Percentiles rank a stretch among this genome's conserved stretches.
Conservation (phyloP, 2,329 filamentous ascomycete species). For the Chaetomium globosum region DNA sequence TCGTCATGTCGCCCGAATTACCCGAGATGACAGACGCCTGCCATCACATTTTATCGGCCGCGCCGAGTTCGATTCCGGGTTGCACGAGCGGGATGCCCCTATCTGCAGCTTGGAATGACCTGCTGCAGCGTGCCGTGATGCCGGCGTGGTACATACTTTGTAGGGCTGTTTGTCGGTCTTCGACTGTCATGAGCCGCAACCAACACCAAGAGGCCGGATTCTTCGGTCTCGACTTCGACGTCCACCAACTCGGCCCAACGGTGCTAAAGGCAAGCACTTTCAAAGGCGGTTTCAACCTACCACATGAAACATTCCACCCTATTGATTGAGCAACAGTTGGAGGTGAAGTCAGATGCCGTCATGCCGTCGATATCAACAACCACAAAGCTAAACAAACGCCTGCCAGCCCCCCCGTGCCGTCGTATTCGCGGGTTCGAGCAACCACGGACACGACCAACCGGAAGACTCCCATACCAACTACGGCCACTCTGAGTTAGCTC, state of each 20-base stretch:
- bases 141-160: neutral
- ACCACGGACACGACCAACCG: constrained; percentile 2
- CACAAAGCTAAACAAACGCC: constrained; percentile 3
- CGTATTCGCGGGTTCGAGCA: neutral
- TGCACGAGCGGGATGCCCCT: neutral
- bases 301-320: neutral
- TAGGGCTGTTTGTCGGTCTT: neutral
- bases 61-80: neutral
- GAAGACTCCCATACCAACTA: constrained; percentile 4
- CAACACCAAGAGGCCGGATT: neutral
- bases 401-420: neutral
- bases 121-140: neutral
- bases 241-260: constrained; percentile 11
- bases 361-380: constrained; percentile 4
- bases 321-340: no score
- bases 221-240: neutral
- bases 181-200: neutral
- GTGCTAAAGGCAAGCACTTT: neutral
- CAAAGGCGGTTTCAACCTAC: neutral
- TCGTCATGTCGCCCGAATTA: constrained; percentile 1
- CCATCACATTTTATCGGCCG: neutral
- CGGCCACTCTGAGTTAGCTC: constrained; percentile 8
- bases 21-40: constrained; percentile 13
- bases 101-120: neutral
- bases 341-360: neutral